Evolutionary conservation across 2,329 filamentous ascomycete species (phyloP), one percentile per base, ranked within the genome.

Genomic region (Chalaropsis ovoidea): DNA sequence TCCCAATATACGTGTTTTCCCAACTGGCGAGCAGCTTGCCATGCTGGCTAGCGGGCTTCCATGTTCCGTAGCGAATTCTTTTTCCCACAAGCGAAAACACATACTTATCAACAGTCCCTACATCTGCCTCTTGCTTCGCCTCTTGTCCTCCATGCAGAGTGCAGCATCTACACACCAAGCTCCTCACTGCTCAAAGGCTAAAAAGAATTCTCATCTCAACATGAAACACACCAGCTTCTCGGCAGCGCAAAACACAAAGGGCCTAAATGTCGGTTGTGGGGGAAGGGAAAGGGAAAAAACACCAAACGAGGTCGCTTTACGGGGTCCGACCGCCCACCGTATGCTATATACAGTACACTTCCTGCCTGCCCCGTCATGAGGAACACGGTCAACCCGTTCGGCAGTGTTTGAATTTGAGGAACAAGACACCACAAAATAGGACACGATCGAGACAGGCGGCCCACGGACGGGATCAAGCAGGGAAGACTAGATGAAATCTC

Each of bases 401-500:
- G 52, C 52, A 58, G 27, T 35, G 52, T 58, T 58, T 58, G 52
- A 58, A 58, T 27, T 58, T 35, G 52, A 19, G 6, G 6, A 47
- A 19, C 3, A 10, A 47, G 43, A 47, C 31, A 10, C 35, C 35
- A 58, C 10, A 58, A n/a, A 58, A 39, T 35, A 58, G 22, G 27
- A 35, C 24, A n/a, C 5, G 31, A 58, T 58, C 52, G 35, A 58
- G 52, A 35, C 27, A 39, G 24, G 27, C 27, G 52, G 7, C 52
- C 35, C 52, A 58, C 52, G 24, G 52, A 58, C 52, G 24, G 17
- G 47, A 52, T 13, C 13, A 52, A 24, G 10, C 19, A 52, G 47
- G 17, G 35, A 58, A 58, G 52, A 58, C 52, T 27, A 58, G 52
- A 58, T 58, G 52, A 58, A 58, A 58, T 58, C 52, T 31, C 52